Evolutionary conservation across 768 basidiomycete species (phyloP).

Genomic region (Russula sp.): DNA sequence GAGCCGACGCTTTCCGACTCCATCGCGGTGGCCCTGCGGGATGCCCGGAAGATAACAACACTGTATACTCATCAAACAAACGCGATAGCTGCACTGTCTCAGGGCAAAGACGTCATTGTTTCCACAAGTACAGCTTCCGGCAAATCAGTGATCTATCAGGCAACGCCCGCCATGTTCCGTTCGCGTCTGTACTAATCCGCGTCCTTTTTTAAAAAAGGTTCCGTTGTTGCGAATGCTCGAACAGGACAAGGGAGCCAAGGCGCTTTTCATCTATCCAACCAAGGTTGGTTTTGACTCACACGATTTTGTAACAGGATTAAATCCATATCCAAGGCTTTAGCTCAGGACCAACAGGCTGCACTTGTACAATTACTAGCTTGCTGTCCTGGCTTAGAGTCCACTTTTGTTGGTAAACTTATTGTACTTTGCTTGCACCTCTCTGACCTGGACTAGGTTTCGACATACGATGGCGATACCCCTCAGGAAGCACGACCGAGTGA

Average conservation of each 20-base stretch:
- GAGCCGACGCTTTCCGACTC: conserved; percentile 50
- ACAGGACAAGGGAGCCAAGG: conserved; percentile 51
- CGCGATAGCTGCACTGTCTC: conserved; percentile 57
- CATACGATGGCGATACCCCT: conserved; percentile 86
- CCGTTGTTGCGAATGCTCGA: conserved; percentile 64
- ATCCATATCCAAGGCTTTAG: conserved; percentile 54
- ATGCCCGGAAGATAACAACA: conserved; percentile 51
- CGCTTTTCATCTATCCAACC: conserved; percentile 84
- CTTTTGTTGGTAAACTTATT: conserved; percentile 36
- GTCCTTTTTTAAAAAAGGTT: conserved; percentile 36
- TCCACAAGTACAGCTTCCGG: conserved; percentile 89
- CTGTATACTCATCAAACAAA: conserved; percentile 66
- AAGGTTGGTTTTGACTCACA: conserved; percentile 41
- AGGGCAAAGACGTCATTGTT: conserved; percentile 68
- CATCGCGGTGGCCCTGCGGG: conserved; percentile 47
- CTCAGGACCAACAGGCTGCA: conserved; percentile 76
- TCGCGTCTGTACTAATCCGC: not conserved
- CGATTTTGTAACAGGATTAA: not conserved
- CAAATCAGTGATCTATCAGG: conserved; percentile 85
- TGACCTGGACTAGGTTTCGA: conserved; percentile 43
- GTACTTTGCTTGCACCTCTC: not conserved
- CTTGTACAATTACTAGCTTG: conserved; percentile 57
- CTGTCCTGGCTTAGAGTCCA: conserved; percentile 54
- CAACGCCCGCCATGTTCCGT: conserved; percentile 23
- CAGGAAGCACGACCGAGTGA: conserved; percentile 56